Percentiles rank a stretch among this genome's conserved stretches.
phyloP scores from a whole-genome alignment of 2,329 filamentous ascomycete genomes.

The Botrytis galanthina region DNA sequence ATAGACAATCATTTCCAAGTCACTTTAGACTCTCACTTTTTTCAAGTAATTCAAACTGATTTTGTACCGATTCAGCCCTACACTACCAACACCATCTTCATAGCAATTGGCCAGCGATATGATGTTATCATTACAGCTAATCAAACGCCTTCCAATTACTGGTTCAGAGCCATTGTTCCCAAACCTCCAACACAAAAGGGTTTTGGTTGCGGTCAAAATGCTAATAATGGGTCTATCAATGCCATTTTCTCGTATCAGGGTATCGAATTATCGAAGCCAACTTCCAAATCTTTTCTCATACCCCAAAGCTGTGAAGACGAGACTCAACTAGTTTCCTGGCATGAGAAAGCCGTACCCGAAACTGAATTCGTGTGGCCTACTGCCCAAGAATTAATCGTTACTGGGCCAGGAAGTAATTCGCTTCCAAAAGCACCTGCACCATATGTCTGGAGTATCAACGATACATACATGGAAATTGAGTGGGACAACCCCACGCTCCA shows the following conservation, averaged over 20 bases:
- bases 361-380: not conserved
- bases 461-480: not conserved
- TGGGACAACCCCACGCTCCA: not conserved
- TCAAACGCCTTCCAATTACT: not conserved
- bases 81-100: not conserved
- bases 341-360: not conserved
- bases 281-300: not conserved
- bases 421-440: not conserved
- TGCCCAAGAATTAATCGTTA: not conserved
- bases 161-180: not conserved
- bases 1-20: not conserved
- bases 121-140: not conserved
- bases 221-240: not conserved
- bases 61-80: not conserved
- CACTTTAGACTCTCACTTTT: not conserved
- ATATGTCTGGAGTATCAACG: not conserved
- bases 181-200: not conserved
- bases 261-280: not conserved
- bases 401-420: not conserved
- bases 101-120: not conserved
- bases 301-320: not conserved
- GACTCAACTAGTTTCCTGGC: not conserved
- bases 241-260: not conserved
- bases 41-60: not conserved
- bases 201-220: not conserved